Base-by-base conservation (phyloP, 352 stramenopile genomes). In the Pythium folliculosum region DNA sequence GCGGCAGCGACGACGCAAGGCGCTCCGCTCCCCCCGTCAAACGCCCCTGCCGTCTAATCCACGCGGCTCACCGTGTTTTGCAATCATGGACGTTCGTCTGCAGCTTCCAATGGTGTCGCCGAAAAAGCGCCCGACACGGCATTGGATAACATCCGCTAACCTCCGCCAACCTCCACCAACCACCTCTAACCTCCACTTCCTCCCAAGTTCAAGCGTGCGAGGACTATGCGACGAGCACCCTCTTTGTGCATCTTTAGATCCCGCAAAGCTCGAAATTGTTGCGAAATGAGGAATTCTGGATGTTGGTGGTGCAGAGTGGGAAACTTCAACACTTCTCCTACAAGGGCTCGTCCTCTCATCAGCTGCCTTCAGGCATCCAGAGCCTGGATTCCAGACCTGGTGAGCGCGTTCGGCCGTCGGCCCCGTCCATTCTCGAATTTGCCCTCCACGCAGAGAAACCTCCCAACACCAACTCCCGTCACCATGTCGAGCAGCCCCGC, bases 371-470 rank as follows among this genome's bases (percentile, higher is more conserved):
- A 25, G 17, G 13, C 32, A 35, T 8, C 16, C 13, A 27, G 9
- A 6, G 30, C 52, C 12, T 40, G 6, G 6, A 47, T n/a, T n/a
- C n/a, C n/a, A n/a, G n/a, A 51, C 22, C 23, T 43, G 43, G 13
- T 16, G 16, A 48, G 19, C 12, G 21, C 22, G 35, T 61, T 27
- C 14, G 30, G 14, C 4, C 10, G 14, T 5, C 10, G 1, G 22
- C 1, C 30, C 38, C 22, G 55, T 60, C 52, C 68, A 75, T 70
- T 70, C 68, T 70, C 43, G 51, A 70, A 75, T 75, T 70, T 65
- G 45, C 68, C 32, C 38, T 45, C 23, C 54, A 65, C 49, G 19
- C n/a, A 27, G 44, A 23, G 44, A 50, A 23, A 27, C 19, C 13
- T 48, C 43, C 19, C 43, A 5, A 22, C 19, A 40, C 37, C 38